Evolutionary conservation across 2,329 filamentous ascomycete species (phyloP).

Genomic region (Botrytis fragariae): DNA sequence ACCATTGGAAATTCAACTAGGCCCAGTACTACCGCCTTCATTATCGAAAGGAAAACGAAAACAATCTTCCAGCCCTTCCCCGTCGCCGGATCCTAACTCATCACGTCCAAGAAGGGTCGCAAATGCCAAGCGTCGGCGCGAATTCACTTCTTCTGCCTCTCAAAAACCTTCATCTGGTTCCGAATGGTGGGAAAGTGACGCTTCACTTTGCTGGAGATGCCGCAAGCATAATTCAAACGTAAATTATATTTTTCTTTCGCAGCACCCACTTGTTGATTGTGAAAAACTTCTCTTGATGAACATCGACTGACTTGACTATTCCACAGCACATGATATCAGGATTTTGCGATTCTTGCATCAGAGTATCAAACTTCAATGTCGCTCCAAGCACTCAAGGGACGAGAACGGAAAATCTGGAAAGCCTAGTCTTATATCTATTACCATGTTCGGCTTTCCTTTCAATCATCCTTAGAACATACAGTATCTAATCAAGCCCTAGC

Average conservation of each 20-base stretch:
- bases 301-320: background rate
- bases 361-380: slow-evolving; percentile 23
- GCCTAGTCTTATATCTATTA: slow-evolving; percentile 25
- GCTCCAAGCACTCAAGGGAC: slow-evolving; percentile 23
- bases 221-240: slow-evolving; percentile 16
- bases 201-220: slow-evolving; percentile 18
- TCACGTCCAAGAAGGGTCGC: slow-evolving; percentile 8
- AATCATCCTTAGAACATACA: background rate
- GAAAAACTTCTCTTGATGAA: background rate
- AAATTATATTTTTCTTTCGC: background rate
- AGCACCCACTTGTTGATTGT: background rate
- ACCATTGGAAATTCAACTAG: slow-evolving; percentile 2
- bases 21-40: background rate
- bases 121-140: slow-evolving; percentile 13
- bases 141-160: background rate
- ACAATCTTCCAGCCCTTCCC: slow-evolving; percentile 9
- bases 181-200: slow-evolving; percentile 10
- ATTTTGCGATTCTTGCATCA: slow-evolving; percentile 24
- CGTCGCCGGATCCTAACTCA: background rate
- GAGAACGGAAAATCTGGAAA: slow-evolving; percentile 24
- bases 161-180: background rate
- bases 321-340: slow-evolving; percentile 20
- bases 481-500: slow-evolving; percentile 14
- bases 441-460: slow-evolving; percentile 16
- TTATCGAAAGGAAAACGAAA: slow-evolving; percentile 9